Conservation (phyloP, 352 stramenopile genomes). For the Phytophthora citricola region DNA sequence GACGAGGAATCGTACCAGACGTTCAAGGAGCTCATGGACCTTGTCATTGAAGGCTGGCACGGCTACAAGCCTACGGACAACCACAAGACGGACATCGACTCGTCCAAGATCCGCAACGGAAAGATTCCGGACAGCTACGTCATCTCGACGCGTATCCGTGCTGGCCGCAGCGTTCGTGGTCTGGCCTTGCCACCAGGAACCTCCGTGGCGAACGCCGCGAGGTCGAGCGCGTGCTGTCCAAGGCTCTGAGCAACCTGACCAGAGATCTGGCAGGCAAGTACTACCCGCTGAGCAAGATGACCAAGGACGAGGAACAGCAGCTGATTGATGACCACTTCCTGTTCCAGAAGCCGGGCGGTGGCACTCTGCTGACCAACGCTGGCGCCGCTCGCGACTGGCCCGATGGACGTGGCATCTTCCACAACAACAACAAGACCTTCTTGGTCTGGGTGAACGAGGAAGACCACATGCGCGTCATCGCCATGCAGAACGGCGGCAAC, state of each 20-base stretch:
- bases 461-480: conserved; percentile 84
- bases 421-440: conserved; percentile 88
- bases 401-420: conserved; percentile 87
- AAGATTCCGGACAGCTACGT: conserved; percentile 85
- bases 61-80: conserved; percentile 60
- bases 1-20: conserved; percentile 86
- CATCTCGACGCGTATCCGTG: conserved; percentile 89
- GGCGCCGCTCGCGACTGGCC: conserved; percentile 89
- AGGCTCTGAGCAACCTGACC: conserved; percentile 74
- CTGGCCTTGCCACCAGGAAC: conserved; percentile 82
- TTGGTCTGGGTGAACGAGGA: conserved; percentile 86
- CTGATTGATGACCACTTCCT: conserved; percentile 89
- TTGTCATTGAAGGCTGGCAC: conserved; percentile 86
- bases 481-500: conserved; percentile 84
- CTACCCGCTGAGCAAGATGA: conserved; percentile 83
- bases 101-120: conserved; percentile 57
- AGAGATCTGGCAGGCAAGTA: conserved; percentile 81
- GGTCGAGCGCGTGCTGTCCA: conserved; percentile 77
- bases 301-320: conserved; percentile 84
- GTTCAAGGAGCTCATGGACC: conserved; percentile 82
- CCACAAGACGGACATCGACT: conserved; percentile 84
- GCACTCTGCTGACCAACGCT: conserved; percentile 70
- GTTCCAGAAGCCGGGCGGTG: conserved; percentile 90
- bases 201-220: conserved; percentile 68
- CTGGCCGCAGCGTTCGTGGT: conserved; percentile 84